Base-by-base conservation (phyloP, 2,329 filamentous ascomycete genomes). In the Gremmenia infestans region DNA sequence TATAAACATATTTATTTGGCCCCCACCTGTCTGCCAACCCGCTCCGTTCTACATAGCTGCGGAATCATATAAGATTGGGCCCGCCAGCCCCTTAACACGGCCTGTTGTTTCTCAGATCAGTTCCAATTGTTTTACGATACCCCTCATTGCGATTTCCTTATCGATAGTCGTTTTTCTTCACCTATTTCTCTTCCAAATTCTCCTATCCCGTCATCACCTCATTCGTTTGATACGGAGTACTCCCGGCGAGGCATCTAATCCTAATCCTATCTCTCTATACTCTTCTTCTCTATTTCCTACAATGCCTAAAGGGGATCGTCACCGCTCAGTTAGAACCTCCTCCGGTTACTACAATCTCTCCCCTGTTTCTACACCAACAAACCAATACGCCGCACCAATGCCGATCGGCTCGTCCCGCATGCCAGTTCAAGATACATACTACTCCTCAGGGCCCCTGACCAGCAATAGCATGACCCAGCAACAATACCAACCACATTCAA, bases 161-260 rank as follows among this genome's bases (percentile, higher is more conserved):
- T 53, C 50, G n/a, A 50, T 47, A 42, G 25, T 47, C 47, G 19
- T 17, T 40, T 42, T 42, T 35, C 12, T 46, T 59, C 61, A 60
- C 56, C 55, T 60, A 57, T 59, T 55, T 47, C 25, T 28, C 25
- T 62, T 46, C 45, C 37, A 46, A 36, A 43, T 11, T 39, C 52
- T 64, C 55, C 59, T 57, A 57, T 53, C 57, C 43, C 42, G 49
- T 59, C 51, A 59, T 56, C 48, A 58, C 50, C 62, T 53, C 60
- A 53, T 55, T 62, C 58, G 60, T 65, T 61, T 59, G 55, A 59
- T 46, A 57, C 55, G 51, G 52, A 59, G 52, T 60, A 59, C 64
- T 67, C 65, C 64, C 50, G 64, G 61, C 58, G 64, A 64, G 65
- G 65, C 54, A 48, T 58, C 57, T 63, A 65, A 62, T 64, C 51